Percentiles rank a stretch among this genome's conserved stretches.
Evolutionary conservation across 208 protist genomes (phyloP).

Genomic region (Leishmania arabica): DNA sequence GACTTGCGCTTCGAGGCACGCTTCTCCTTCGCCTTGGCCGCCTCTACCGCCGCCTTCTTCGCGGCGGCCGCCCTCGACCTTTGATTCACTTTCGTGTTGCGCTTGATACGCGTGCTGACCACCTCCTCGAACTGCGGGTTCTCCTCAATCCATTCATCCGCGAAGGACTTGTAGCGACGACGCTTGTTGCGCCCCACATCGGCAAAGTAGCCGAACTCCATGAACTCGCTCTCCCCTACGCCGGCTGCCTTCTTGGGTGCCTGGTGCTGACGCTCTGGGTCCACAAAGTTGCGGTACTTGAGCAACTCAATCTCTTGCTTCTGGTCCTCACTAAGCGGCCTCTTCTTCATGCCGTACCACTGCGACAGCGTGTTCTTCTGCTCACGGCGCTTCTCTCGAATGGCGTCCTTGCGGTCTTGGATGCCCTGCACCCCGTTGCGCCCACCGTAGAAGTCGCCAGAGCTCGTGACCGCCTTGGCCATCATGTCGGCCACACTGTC

Average conservation of each 20-base stretch:
- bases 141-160: constrained; percentile 89
- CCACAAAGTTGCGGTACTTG: constrained; percentile 88
- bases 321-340: constrained; percentile 49
- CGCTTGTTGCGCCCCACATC: constrained; percentile 79
- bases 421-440: constrained; percentile 66
- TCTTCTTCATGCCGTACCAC: constrained; percentile 89
- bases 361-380: constrained; percentile 80
- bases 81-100: constrained; percentile 75
- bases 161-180: constrained; percentile 81
- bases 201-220: constrained; percentile 88
- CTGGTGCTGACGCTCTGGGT: constrained; percentile 74
- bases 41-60: constrained; percentile 50
- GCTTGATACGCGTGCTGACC: constrained; percentile 73
- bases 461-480: constrained; percentile 83
- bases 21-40: constrained; percentile 58
- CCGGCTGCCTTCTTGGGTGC: constrained; percentile 74
- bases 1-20: constrained; percentile 56
- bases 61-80: constrained; percentile 67
- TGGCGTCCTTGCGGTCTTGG: constrained; percentile 73
- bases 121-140: constrained; percentile 79
- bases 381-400: constrained; percentile 63
- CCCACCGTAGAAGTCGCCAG: constrained; percentile 62
- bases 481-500: constrained; percentile 71
- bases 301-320: constrained; percentile 85
- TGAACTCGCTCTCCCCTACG: constrained; percentile 58